Conservation (phyloP, 2,329 filamentous ascomycete species). For the Immersiporthe knoxdaviesiana region DNA sequence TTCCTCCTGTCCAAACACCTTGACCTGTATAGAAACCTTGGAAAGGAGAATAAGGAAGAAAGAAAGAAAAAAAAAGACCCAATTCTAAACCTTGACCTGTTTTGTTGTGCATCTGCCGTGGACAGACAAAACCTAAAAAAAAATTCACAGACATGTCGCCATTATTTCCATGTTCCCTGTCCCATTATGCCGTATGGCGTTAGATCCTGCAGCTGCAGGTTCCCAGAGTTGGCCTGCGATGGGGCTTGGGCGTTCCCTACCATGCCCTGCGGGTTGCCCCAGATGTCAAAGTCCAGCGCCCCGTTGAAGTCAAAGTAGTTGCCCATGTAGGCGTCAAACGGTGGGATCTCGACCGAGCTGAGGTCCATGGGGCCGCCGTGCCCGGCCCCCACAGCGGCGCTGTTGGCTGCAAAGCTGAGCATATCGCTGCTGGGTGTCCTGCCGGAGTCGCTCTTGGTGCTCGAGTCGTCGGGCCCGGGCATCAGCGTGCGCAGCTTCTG, state of each 20-base stretch:
- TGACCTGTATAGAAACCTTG: neutral
- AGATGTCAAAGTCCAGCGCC: constrained; percentile 52
- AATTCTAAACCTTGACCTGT: neutral
- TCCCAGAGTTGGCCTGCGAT: constrained; percentile 4
- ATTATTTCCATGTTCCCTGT: constrained; percentile 7
- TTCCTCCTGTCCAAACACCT: constrained; percentile 1
- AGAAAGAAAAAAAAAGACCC: neutral
- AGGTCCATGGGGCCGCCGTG: constrained; percentile 15
- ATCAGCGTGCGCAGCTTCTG: constrained; percentile 48
- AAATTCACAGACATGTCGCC: neutral
- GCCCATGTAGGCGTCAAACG: constrained; percentile 49
- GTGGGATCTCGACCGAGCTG: constrained; percentile 31
- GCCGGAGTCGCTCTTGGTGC: constrained; percentile 35
- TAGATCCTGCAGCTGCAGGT: constrained; percentile 11
- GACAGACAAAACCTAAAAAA: no score
- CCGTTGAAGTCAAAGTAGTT: constrained; percentile 47
- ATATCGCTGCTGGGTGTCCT: constrained; percentile 27
- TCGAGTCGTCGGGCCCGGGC: constrained; percentile 41
- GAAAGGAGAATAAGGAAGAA: no score
- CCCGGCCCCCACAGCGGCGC: neutral
- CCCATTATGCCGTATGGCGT: constrained; percentile 33
- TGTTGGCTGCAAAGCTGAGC: constrained; percentile 1
- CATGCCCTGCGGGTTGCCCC: constrained; percentile 35
- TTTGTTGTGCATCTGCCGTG: neutral
- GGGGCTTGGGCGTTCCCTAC: neutral